A percentile compares a stretch with the other conserved stretches of the same genome.
Evolutionary conservation across 257 asterid species (phyloP).

Genomic region (Hygrophila difformis): DNA sequence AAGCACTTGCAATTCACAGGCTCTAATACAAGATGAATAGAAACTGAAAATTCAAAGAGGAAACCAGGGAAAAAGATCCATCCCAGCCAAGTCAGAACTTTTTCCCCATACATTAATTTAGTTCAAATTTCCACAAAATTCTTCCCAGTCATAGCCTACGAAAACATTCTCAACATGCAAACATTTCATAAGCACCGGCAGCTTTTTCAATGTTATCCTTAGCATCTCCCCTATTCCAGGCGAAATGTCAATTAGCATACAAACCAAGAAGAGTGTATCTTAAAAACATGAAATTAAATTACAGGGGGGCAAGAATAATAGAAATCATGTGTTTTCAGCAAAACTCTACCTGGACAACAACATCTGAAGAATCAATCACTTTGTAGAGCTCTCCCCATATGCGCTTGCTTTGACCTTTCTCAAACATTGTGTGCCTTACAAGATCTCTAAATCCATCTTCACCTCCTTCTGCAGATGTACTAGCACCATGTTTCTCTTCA

Average conservation of each 20-base stretch:
- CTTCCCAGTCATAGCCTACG: background rate
- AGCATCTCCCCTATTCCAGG: background rate
- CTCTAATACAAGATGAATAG: no score
- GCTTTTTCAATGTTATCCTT: constrained; percentile 1
- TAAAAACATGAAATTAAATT: background rate
- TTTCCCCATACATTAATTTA: no score
- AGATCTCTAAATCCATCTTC: constrained; percentile 85
- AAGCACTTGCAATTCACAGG: no score
- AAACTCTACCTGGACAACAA: constrained; percentile 71
- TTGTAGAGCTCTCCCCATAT: constrained; percentile 99
- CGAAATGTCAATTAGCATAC: background rate
- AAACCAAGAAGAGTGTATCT: background rate
- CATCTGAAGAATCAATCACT: constrained; percentile 97
- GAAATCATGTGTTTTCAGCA: no score
- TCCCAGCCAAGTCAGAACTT: background rate
- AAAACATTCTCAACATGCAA: background rate
- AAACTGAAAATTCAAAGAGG: no score
- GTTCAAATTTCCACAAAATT: background rate
- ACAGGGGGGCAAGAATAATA: no score
- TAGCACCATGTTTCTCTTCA: constrained; percentile 63
- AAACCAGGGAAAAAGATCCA: background rate
- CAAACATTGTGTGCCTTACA: constrained; percentile 88
- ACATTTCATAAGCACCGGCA: background rate
- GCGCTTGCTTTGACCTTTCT: constrained; percentile 97
- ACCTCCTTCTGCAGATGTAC: constrained; percentile 52